Conservation (phyloP, 2,329 filamentous ascomycete species). For the Monosporascus cannonballus region DNA sequence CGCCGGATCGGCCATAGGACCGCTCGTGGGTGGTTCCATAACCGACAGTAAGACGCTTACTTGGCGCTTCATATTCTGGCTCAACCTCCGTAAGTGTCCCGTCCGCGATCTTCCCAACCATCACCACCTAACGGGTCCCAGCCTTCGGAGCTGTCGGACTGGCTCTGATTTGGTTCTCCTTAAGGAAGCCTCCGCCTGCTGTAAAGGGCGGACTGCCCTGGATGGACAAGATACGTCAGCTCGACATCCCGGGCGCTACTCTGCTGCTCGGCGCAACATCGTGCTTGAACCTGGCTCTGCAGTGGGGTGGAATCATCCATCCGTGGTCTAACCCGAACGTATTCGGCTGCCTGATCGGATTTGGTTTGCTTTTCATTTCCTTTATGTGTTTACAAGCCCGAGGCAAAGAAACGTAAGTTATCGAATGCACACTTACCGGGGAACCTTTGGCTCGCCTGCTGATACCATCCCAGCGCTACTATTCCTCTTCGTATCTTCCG, state of each 20-base stretch:
- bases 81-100: conserved; percentile 4
- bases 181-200: conserved; percentile 1
- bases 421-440: neutral
- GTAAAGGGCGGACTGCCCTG: neutral
- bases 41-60: conserved; percentile 3
- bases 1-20: conserved; percentile 11
- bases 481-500: conserved; percentile 1
- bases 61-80: conserved; percentile 5
- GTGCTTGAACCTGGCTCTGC: conserved; percentile 16
- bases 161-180: neutral
- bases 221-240: neutral
- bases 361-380: conserved; percentile 1
- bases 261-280: neutral
- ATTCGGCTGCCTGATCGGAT: conserved; percentile 16
- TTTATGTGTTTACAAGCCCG: neutral
- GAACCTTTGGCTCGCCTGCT: too few species aligned
- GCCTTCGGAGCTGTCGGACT: conserved; percentile 1
- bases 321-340: conserved; percentile 16
- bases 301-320: conserved; percentile 17
- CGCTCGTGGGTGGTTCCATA: conserved; percentile 13
- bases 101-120: too few species aligned
- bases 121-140: neutral
- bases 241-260: neutral
- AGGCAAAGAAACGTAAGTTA: neutral
- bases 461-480: neutral